Evolutionary conservation across 2,329 filamentous ascomycete species (phyloP), one percentile per base, ranked within the genome.

Genomic region (Trichoderma sp.): DNA sequence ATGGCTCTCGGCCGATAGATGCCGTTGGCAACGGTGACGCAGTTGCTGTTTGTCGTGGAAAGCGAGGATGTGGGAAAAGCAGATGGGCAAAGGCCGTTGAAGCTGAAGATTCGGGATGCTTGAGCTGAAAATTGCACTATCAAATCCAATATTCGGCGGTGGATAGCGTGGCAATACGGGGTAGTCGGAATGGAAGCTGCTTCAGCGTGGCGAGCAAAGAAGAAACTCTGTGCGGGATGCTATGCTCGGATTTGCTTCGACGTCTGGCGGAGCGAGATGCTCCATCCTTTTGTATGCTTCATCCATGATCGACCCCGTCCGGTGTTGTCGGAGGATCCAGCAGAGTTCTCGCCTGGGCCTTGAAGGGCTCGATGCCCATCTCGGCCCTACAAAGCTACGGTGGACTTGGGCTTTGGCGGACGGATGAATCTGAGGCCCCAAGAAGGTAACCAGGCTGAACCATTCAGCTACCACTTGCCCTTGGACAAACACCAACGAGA

Each of bases 391-490:
- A 63, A 66, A 67, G 68, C 69, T 69, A 67, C 69, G 53, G 59
- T 64, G 39, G 64, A 67, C 52, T 52, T 56, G 19, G 15, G 27
- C 27, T 53, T 42, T 58, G 56, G 58, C 32, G 64, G 54, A 50
- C 17, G 52, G 64, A 32, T 54, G 25, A 67, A 70, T 56, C 66
- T 64, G 65, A 67, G 68, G 19, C 64, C 67, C 69, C 35, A 42
- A 67, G 66, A 69, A 63, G 65, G 52, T 67, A 59, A 58, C 60
- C 58, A 68, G 71, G 69, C 68, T 69, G 58, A 63, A 67, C 65
- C 68, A 70, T 72, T 48, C 71, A 72, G 71, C 70, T 72, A 68
- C 64, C 57, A 72, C 70, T 67, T 69, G 67, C 67, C 65, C 45
- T 34, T 19, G 12, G 42, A 39, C 32, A 35, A 70, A 52, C 69